These are phyloP conservation scores for Erythrophleum fordii DNA, from an alignment of 306 rosid species.

Conservation along the genomic window DNA sequence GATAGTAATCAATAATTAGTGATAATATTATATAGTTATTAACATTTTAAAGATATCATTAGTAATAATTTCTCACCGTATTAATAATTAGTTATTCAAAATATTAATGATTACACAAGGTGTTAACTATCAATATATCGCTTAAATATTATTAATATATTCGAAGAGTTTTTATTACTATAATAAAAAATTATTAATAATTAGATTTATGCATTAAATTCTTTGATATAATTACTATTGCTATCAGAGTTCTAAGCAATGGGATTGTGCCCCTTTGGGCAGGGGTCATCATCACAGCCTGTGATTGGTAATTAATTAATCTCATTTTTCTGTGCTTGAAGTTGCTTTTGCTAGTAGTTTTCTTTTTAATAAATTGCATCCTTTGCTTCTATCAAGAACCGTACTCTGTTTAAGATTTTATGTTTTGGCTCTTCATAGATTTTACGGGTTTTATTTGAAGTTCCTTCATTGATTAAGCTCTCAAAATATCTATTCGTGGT, in stretches of 20 bases:
- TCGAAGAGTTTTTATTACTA: too few species aligned
- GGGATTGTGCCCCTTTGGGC: slow-evolving; percentile 89
- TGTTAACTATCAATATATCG: too few species aligned
- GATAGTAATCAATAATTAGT: too few species aligned
- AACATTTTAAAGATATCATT: too few species aligned
- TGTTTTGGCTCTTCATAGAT: background rate
- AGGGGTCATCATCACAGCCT: slow-evolving; percentile 88
- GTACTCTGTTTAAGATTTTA: background rate
- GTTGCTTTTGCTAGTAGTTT: background rate
- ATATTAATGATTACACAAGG: too few species aligned
- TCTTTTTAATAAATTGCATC: background rate
- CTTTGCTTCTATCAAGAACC: background rate
- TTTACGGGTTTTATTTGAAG: background rate
- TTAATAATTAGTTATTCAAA: too few species aligned
- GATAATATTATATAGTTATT: too few species aligned
- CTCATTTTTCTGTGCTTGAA: background rate
- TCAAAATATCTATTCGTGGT: background rate
- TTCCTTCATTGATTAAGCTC: background rate
- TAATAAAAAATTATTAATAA: too few species aligned
- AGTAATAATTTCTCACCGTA: too few species aligned
- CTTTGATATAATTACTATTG: too few species aligned
- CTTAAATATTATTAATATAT: too few species aligned
- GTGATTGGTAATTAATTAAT: slow-evolving; percentile 68
- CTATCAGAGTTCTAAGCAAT: slow-evolving; percentile 80
- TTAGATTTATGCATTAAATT: background rate